phyloP scores from a whole-genome alignment of 2,329 filamentous ascomycete species.

The Scytalidium sp. region DNA sequence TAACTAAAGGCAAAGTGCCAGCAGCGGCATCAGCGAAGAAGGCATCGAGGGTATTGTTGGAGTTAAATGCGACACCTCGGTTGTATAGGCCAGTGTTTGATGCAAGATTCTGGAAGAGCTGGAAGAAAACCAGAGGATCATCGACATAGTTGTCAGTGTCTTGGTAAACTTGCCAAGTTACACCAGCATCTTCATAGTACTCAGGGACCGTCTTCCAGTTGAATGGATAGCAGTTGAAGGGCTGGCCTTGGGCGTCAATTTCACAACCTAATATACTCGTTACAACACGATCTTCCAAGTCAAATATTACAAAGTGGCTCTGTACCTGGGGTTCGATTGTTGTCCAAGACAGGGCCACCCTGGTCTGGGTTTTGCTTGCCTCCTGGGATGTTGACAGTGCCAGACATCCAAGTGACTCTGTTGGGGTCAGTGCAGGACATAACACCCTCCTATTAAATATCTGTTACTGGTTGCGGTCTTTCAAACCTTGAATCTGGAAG shows the following conservation, averaged over 20 bases:
- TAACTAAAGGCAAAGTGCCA: constrained; percentile 48
- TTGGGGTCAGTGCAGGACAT: constrained; percentile 52
- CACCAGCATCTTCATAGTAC: constrained; percentile 37
- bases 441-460: constrained; percentile 38
- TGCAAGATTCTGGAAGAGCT: constrained; percentile 39
- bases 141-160: constrained; percentile 43
- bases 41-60: constrained; percentile 30
- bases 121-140: constrained; percentile 40
- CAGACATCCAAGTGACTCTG: constrained; percentile 47
- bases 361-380: constrained; percentile 34
- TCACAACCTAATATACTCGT: constrained; percentile 6
- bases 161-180: constrained; percentile 44
- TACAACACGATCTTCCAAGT: too few species aligned
- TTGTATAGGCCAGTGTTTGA: constrained; percentile 18
- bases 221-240: constrained; percentile 41
- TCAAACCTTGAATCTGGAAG: too few species aligned
- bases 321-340: constrained; percentile 40
- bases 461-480: too few species aligned
- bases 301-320: constrained; percentile 1
- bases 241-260: constrained; percentile 12
- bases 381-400: constrained; percentile 49
- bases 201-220: constrained; percentile 44
- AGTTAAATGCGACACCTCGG: neutral
- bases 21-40: constrained; percentile 48
- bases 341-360: constrained; percentile 39